Evolutionary conservation across 192 early-diverging fungal species (phyloP).

Genomic region (Funneliformis geosporum): DNA sequence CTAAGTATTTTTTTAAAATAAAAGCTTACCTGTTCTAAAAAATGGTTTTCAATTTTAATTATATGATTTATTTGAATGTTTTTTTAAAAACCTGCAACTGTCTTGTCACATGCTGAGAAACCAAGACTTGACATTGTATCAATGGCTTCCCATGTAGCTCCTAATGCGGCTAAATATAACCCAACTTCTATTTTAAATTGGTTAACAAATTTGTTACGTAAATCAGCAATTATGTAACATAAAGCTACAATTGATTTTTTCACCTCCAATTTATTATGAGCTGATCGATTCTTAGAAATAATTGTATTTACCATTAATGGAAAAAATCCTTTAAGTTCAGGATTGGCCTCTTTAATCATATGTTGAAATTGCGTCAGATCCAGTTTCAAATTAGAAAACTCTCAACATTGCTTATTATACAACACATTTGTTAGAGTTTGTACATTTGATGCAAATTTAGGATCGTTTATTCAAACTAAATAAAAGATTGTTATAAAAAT

Average conservation of each 20-base stretch:
- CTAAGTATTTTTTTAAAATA: too few species aligned
- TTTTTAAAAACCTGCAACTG: neutral
- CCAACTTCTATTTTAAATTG: neutral
- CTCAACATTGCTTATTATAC: too few species aligned
- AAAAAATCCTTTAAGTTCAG: too few species aligned
- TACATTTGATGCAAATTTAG: neutral
- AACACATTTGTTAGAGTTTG: neutral
- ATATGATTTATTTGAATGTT: neutral
- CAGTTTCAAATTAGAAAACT: too few species aligned
- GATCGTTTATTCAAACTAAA: neutral
- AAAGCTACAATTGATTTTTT: neutral
- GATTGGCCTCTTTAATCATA: too few species aligned
- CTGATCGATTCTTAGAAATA: too few species aligned
- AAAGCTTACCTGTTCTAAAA: neutral
- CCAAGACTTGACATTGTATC: neutral
- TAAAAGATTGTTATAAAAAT: neutral
- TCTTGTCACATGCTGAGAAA: neutral
- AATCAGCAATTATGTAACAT: neutral
- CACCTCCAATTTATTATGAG: too few species aligned
- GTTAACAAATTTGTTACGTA: conserved; percentile 15
- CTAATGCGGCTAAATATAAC: neutral
- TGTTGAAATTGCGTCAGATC: too few species aligned
- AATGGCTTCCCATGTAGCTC: too few species aligned
- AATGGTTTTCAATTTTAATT: neutral
- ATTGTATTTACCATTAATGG: too few species aligned